Conservation (phyloP, 2,329 filamentous ascomycete genomes). For the Lecanicillium sp. region DNA sequence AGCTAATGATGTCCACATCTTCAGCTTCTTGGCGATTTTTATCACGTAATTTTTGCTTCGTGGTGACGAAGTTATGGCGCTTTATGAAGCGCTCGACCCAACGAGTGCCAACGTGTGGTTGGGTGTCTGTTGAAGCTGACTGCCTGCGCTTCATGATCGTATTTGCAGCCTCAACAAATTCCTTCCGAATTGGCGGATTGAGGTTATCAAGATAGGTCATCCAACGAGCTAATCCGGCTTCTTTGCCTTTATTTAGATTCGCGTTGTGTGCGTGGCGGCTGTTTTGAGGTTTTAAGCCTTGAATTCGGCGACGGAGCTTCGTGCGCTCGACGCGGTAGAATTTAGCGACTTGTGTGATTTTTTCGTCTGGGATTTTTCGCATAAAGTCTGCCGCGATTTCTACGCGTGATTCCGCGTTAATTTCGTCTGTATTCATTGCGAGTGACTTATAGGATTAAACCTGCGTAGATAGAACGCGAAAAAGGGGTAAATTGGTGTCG, state of each 20-base stretch:
- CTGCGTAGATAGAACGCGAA: no score
- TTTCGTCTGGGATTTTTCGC: no score
- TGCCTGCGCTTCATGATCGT: constrained; percentile 4
- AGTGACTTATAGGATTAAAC: no score
- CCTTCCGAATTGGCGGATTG: constrained; percentile 4
- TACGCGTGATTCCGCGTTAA: no score
- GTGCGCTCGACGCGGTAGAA: no score
- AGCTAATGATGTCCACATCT: background rate
- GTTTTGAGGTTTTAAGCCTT: no score
- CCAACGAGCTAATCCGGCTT: constrained; percentile 6
- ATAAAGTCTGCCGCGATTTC: no score
- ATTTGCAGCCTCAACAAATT: constrained; percentile 9
- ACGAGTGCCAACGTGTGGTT: background rate
- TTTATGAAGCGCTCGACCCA: constrained; percentile 9
- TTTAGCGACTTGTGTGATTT: no score
- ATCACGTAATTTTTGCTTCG: constrained; percentile 7
- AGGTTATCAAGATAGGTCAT: constrained; percentile 4
- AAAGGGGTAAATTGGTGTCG: no score
- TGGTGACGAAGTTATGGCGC: constrained; percentile 4
- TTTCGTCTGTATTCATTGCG: no score
- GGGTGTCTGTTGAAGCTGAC: background rate
- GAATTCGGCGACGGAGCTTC: no score
- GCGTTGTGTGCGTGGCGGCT: background rate
- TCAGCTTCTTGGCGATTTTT: constrained; percentile 4
- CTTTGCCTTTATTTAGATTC: constrained; percentile 4